Evolutionary conservation across 2,329 filamentous ascomycete species (phyloP).

Genomic region (Orbilia ellipsospora): DNA sequence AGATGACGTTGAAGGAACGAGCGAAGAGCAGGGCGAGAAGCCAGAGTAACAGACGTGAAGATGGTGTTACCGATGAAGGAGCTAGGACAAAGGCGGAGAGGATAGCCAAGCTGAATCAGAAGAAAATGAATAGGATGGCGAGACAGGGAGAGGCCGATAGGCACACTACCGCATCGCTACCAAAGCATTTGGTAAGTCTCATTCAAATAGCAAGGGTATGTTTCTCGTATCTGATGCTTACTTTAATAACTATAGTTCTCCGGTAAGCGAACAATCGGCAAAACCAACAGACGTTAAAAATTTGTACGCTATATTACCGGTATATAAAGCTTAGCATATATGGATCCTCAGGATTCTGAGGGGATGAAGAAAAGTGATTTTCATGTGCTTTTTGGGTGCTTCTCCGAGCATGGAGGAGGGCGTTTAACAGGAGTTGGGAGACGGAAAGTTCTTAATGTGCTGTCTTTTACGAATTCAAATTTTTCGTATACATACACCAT

Average conservation of each 20-base stretch:
- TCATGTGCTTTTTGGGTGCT: neutral
- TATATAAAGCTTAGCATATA: too few species aligned
- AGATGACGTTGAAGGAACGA: conserved; percentile 68
- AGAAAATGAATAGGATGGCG: conserved; percentile 98
- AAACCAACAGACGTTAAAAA: conserved; percentile 76
- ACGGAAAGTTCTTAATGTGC: conserved; percentile 21
- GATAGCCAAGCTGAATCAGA: conserved; percentile 88
- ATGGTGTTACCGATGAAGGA: conserved; percentile 77
- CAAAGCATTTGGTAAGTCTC: conserved; percentile 86
- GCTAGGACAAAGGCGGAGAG: conserved; percentile 83
- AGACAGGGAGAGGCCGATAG: conserved; percentile 96
- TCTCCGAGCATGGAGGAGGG: conserved; percentile 8
- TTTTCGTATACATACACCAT: conserved; percentile 11
- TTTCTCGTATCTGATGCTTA: neutral
- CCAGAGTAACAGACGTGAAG: conserved; percentile 74
- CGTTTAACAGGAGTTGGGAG: conserved; percentile 38
- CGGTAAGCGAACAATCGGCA: conserved; percentile 94
- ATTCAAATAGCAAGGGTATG: neutral
- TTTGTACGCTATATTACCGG: neutral
- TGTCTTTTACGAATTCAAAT: neutral
- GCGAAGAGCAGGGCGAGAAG: conserved; percentile 78
- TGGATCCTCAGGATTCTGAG: neutral
- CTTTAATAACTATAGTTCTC: conserved; percentile 70
- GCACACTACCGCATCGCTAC: conserved; percentile 81
- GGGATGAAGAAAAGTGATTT: conserved; percentile 9